phyloP scores from a whole-genome alignment of 352 stramenopile genomes.

The Phytophthora multivora region DNA sequence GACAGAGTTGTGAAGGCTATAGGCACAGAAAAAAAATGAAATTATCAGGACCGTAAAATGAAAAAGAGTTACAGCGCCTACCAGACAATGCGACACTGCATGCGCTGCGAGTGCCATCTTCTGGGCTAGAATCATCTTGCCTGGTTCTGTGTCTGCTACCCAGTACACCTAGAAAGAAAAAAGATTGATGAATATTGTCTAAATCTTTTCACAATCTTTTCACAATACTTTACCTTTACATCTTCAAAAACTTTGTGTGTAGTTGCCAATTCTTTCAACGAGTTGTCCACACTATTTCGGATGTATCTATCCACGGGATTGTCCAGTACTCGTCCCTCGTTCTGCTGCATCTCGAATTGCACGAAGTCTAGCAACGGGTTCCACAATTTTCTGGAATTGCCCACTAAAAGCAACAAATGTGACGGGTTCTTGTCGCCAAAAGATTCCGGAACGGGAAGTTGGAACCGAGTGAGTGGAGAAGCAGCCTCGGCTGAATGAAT shows the following conservation, averaged over 20 bases:
- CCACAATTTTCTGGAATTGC: constrained; percentile 70
- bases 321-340: constrained; percentile 31
- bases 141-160: constrained; percentile 62
- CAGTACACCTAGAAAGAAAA: constrained; percentile 54
- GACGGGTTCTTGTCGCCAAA: constrained; percentile 22
- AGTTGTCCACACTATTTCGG: constrained; percentile 40
- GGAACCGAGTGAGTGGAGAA: constrained; percentile 45
- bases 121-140: constrained; percentile 79
- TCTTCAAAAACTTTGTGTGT: constrained; percentile 13
- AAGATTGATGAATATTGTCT: not conserved
- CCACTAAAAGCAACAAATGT: constrained; percentile 70
- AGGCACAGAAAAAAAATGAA: not conserved
- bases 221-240: constrained; percentile 25
- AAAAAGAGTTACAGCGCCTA: constrained; percentile 12
- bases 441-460: constrained; percentile 36
- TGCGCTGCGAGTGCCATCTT: constrained; percentile 64
- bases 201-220: not conserved
- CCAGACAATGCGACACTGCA: constrained; percentile 51
- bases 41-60: no score
- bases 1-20: constrained; percentile 64
- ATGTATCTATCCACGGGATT: constrained; percentile 70
- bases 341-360: constrained; percentile 34
- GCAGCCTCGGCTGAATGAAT: constrained; percentile 31
- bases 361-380: constrained; percentile 52
- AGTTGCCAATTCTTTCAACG: constrained; percentile 29